Conservation (phyloP, 2,329 filamentous ascomycete genomes). For the Fusarium citri region DNA sequence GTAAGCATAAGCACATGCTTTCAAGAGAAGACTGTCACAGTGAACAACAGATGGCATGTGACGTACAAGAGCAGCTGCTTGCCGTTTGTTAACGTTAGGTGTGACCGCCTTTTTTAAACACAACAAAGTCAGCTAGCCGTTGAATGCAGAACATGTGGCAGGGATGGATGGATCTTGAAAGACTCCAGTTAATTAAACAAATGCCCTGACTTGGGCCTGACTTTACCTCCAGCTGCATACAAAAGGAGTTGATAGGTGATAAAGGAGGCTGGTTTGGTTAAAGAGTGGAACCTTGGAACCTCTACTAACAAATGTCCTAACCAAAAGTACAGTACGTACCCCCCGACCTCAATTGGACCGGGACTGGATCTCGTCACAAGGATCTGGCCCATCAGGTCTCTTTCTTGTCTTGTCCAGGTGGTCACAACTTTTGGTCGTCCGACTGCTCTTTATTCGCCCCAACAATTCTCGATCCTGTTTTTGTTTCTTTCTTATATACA, state of each 20-base stretch:
- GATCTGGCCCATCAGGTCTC: slow-evolving; percentile 33
- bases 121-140: slow-evolving; percentile 6
- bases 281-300: slow-evolving; percentile 26
- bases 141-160: slow-evolving; percentile 19
- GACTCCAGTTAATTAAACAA: slow-evolving; percentile 14
- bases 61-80: slow-evolving; percentile 7
- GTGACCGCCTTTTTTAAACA: slow-evolving; percentile 29
- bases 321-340: slow-evolving; percentile 35
- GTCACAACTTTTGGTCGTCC: slow-evolving; percentile 44
- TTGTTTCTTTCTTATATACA: background rate
- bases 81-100: background rate
- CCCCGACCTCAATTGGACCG: slow-evolving; percentile 10
- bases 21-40: background rate
- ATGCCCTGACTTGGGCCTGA: slow-evolving; percentile 5
- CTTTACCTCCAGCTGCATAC: slow-evolving; percentile 20
- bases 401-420: slow-evolving; percentile 40
- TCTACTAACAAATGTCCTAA: slow-evolving; percentile 3
- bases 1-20: background rate
- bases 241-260: slow-evolving; percentile 22
- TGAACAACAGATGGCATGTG: slow-evolving; percentile 5
- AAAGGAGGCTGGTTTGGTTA: slow-evolving; percentile 16
- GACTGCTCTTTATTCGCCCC: slow-evolving; percentile 38
- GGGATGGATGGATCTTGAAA: slow-evolving; percentile 18
- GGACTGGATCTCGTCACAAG: slow-evolving; percentile 33
- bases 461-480: slow-evolving; percentile 30